Evolutionary conservation across 805 yeast genomes (phyloP).

Genomic region (Myxozyma nipponensis): DNA sequence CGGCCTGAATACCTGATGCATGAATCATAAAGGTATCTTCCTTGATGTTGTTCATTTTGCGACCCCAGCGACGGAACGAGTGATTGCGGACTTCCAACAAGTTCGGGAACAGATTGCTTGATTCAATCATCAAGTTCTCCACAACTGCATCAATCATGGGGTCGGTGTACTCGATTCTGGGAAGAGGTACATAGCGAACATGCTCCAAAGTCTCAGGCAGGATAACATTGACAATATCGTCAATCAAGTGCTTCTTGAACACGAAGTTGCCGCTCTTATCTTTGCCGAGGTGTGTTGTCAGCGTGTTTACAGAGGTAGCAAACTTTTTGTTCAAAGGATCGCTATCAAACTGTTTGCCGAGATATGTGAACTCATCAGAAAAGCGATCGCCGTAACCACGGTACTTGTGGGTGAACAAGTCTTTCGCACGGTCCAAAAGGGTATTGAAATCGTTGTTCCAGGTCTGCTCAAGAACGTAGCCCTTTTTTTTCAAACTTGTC

Average conservation of each 20-base stretch:
- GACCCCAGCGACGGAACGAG: slow-evolving; percentile 16
- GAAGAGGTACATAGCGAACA: slow-evolving; percentile 22
- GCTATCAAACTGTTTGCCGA: slow-evolving; percentile 11
- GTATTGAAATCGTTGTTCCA: slow-evolving; percentile 14
- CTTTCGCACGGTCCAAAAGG: slow-evolving; percentile 17
- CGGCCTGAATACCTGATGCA: slow-evolving; percentile 19
- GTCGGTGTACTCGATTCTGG: slow-evolving; percentile 25
- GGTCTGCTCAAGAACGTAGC: slow-evolving; percentile 16
- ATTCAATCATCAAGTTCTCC: slow-evolving; percentile 24
- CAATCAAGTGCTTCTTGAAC: slow-evolving; percentile 9
- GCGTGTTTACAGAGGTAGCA: slow-evolving; percentile 6
- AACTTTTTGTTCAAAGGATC: slow-evolving; percentile 20
- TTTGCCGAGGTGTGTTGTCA: slow-evolving; percentile 16
- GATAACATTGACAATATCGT: slow-evolving; percentile 18
- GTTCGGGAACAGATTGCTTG: slow-evolving; percentile 21
- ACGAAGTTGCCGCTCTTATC: slow-evolving; percentile 6
- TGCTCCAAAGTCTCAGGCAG: slow-evolving; percentile 16
- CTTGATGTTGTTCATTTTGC: slow-evolving; percentile 3
- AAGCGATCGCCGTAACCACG: slow-evolving; percentile 14
- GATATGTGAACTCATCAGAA: slow-evolving; percentile 8
- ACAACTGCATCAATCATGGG: slow-evolving; percentile 20
- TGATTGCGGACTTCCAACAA: slow-evolving; percentile 22
- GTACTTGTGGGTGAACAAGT: slow-evolving; percentile 12
- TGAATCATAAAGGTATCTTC: slow-evolving; percentile 12
- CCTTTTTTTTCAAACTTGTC: slow-evolving; percentile 15